Evolutionary conservation across 805 yeast genomes (phyloP), one percentile per base, ranked within the genome.

Genomic region (Candida oleophila): DNA sequence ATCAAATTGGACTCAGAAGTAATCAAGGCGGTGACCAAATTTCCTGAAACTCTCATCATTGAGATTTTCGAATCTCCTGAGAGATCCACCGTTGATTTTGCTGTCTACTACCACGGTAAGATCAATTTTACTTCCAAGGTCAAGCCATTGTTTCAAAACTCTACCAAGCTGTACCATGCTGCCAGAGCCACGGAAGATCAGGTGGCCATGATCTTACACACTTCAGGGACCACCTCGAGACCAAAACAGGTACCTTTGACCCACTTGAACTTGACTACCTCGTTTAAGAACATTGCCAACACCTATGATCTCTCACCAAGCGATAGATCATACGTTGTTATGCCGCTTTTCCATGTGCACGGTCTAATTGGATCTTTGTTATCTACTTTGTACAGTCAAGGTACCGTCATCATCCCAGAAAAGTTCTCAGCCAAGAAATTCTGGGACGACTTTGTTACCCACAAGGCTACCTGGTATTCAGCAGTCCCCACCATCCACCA

Each of bases 271-370:
- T 74, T 85, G 60, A 73, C 81, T 3, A 73, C 80, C 22, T 80
- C 87, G 7, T 79, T 82, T 63, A 51, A 61, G 21, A 85, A 85
- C 68, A 82, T 85, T 49, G 65, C 76, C 2, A 69, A 73, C 47
- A 82, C 89, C 2, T 85, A 85, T 61, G 67, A 71, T 22, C 62
- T 85, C 41, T 61, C 76, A 2, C 46, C 66, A 0, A 48, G 56
- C 12, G 91, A 85, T 57, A 61, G 76, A 25, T 71, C 85, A 2
- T 83, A 82, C 56, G 63, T 85, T 38, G 89, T 85, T 21, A 85
- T 85, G 91, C 91, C 91, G 1, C 64, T 85, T 35, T 85, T 85
- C 73, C 91, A 85, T 57, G 89, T 85, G 32, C 91, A 85, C 59
- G 91, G 91, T 0, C 66, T 85, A 41, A 76, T 83, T 51, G 85